Evolutionary conservation across 192 early-diverging fungal species (phyloP).

Genomic region (Dimargaris cristalligena): DNA sequence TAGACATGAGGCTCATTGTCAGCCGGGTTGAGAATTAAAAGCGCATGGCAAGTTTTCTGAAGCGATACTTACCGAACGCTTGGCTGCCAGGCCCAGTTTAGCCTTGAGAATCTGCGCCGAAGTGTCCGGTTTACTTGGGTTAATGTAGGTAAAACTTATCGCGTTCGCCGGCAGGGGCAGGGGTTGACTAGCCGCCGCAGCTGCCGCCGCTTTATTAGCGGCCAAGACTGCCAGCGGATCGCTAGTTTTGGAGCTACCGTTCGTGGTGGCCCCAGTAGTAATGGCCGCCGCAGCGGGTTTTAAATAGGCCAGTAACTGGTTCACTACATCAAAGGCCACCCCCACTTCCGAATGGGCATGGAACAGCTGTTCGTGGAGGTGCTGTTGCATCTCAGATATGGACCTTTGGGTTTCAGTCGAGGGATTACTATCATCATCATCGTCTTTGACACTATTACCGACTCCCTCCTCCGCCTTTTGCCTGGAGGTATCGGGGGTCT

Average conservation of each 20-base stretch:
- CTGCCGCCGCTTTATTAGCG: not conserved
- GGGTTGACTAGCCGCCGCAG: not conserved
- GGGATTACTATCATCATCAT: no score
- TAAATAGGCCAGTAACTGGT: not conserved
- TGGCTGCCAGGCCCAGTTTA: conserved; percentile 1
- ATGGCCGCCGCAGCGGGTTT: not conserved
- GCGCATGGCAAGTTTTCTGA: no score
- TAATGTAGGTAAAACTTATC: conserved; percentile 1
- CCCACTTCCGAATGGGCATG: conserved; percentile 4
- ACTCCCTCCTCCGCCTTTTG: no score
- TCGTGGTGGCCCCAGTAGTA: no score
- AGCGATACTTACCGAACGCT: not conserved
- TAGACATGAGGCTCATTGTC: no score
- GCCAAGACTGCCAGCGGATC: not conserved
- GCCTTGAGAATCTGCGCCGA: not conserved
- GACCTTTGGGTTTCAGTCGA: not conserved
- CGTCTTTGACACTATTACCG: no score
- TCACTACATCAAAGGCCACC: conserved; percentile 7
- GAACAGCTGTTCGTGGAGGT: not conserved
- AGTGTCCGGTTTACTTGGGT: not conserved
- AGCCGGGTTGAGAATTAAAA: no score
- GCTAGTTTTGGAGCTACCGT: not conserved
- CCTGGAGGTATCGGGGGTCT: no score
- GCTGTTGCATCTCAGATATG: not conserved
- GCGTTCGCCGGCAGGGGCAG: conserved; percentile 3